A percentile compares a stretch with the other conserved stretches of the same genome.
Evolutionary conservation across 768 basidiomycete species (phyloP).

Genomic region (Lactarius psammicola): DNA sequence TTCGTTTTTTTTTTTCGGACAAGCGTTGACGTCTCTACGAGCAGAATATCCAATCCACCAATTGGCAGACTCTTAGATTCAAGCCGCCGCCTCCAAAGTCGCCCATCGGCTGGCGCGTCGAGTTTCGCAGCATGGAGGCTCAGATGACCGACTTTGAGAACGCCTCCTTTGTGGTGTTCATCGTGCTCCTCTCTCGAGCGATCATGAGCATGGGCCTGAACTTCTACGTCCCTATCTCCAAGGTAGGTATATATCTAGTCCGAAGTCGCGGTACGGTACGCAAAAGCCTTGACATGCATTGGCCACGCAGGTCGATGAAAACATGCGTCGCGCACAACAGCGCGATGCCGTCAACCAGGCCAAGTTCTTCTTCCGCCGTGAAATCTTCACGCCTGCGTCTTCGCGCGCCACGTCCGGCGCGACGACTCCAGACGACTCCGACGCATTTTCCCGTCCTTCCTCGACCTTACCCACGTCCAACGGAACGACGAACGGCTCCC

Average conservation of each 20-base stretch:
- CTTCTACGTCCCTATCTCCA: conserved; percentile 96
- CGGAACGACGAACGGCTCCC: conserved; percentile 29
- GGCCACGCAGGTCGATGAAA: conserved; percentile 83
- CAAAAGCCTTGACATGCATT: background rate
- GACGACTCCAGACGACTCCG: conserved; percentile 39
- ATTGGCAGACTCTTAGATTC: conserved; percentile 99
- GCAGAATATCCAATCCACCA: conserved; percentile 98
- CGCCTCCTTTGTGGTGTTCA: conserved; percentile 92
- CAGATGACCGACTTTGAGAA: conserved; percentile 99
- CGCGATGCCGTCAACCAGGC: conserved; percentile 71
- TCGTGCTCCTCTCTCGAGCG: conserved; percentile 90
- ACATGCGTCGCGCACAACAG: conserved; percentile 88
- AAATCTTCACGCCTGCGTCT: conserved; percentile 58
- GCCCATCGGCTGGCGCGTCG: conserved; percentile 94
- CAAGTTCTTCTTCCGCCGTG: conserved; percentile 89
- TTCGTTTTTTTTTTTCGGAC: background rate
- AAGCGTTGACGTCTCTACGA: background rate
- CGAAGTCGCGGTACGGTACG: background rate
- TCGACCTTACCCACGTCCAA: conserved; percentile 35
- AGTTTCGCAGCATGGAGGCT: conserved; percentile 99
- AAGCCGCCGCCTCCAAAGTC: conserved; percentile 96
- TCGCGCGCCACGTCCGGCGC: conserved; percentile 40
- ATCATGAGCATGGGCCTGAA: conserved; percentile 90
- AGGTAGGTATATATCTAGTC: conserved; percentile 53
- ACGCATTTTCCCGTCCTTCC: conserved; percentile 16